These are phyloP conservation scores for Hypoxylon lenormandii DNA, from an alignment of 495 filamentous ascomycete species.

Conservation along the genomic window DNA sequence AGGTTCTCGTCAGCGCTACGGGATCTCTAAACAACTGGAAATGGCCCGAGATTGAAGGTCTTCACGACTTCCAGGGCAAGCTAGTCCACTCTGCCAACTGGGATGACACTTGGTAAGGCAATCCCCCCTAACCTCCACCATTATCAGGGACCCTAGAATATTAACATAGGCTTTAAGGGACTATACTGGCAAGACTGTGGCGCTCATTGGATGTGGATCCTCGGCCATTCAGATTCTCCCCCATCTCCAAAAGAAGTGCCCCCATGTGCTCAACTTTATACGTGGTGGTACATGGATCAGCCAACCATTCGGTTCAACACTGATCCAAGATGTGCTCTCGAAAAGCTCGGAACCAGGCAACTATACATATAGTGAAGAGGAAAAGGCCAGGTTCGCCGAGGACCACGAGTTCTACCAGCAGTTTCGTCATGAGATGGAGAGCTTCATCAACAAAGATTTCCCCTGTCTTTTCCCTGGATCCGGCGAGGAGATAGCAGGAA, in stretches of 20 bases:
- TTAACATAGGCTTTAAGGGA: too few species aligned
- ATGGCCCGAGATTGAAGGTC: constrained; percentile 64
- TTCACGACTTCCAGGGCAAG: constrained; percentile 57
- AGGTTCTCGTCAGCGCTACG: constrained; percentile 40
- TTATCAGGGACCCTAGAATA: too few species aligned
- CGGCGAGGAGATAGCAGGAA: constrained; percentile 38
- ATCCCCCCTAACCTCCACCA: too few species aligned
- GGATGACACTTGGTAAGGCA: constrained; percentile 25
- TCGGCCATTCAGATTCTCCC: constrained; percentile 66
- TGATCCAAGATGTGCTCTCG: background rate
- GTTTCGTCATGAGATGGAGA: too few species aligned
- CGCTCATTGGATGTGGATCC: constrained; percentile 55
- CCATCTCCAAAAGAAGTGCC: constrained; percentile 42
- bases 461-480: too few species aligned
- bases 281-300: constrained; percentile 69
- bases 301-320: background rate
- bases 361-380: too few species aligned
- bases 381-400: too few species aligned
- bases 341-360: too few species aligned
- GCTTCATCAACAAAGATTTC: too few species aligned
- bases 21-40: constrained; percentile 55
- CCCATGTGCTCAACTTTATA: constrained; percentile 54
- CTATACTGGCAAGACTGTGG: constrained; percentile 62
- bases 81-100: constrained; percentile 66
- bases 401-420: too few species aligned